Evolutionary conservation across 495 filamentous ascomycete species (phyloP), one percentile per base, ranked within the genome.

Genomic region (Pseudevernia furfuracea): DNA sequence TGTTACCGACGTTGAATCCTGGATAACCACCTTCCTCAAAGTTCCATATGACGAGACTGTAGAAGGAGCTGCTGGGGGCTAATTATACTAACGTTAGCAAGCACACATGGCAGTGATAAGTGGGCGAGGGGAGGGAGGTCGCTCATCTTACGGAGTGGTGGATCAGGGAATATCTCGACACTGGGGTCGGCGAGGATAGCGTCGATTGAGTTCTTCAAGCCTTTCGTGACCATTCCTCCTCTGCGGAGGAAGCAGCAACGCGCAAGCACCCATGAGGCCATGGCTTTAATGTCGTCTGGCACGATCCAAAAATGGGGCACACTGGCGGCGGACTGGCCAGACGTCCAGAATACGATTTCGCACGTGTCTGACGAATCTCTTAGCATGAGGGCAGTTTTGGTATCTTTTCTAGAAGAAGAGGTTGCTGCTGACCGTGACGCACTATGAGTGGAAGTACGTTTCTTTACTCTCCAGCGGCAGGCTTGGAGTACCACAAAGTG

Each of bases 141-240:
- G n/a, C 3, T 48, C 6, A 17, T 32, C 49, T 53, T 53, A 53
- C 49, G 49, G 5, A 53, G 49, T 32, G 49, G 12, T 0, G 49
- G 49, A 30, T 30, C 14, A 8, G 49, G 49, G 19, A 53, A 53
- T 28, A 14, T 48, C 1, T 28, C 1, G 1, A 3, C 25, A 7
- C 11, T 52, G 7, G 44, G 21, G n/a, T 52, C 8, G 10, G n/a
- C 28, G 49, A 15, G 15, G 1, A 53, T 53, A 1, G 49, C 10
- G 49, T 32, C 25, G 0, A 53, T 32, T 15, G 49, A 32, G 12
- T 53, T 53, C 6, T 19, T 32, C 28, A 53, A 19, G 5, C 49
- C 49, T 7, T 53, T 53, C 1, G 49, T 53, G 14, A 53, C 12
- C 49, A 53, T 53, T 53, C 49, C 49, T 53, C 49, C 49, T 53